A percentile compares a stretch with the other conserved stretches of the same genome.
Evolutionary conservation across 2,329 filamentous ascomycete species (phyloP).

Genomic region (Cordyceps pruinosa): DNA sequence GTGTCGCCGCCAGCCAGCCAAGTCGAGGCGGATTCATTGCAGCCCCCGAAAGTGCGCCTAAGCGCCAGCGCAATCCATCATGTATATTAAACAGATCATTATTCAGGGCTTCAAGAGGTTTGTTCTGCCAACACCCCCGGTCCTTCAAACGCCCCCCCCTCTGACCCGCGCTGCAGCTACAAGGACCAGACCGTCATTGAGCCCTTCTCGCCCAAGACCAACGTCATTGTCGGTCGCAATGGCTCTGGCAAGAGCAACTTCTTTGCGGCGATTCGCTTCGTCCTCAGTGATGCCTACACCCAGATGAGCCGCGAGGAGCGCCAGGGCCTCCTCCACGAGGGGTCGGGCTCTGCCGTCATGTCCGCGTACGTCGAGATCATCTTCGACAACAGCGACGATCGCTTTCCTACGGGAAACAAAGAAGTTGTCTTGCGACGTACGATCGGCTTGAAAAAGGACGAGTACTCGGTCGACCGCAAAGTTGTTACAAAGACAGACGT

Average conservation of each 20-base stretch:
- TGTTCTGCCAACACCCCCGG: conserved; percentile 18
- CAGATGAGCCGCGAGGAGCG: conserved; percentile 94
- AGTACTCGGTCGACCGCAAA: conserved; percentile 96
- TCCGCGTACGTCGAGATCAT: conserved; percentile 99
- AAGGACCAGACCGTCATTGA: conserved; percentile 99
- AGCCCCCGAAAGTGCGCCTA: conserved; percentile 28
- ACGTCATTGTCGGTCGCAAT: conserved; percentile 98
- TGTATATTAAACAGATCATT: conserved; percentile 99
- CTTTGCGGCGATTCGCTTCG: conserved; percentile 97
- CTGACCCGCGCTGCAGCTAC: conserved; percentile 57
- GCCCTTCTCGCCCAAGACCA: conserved; percentile 93
- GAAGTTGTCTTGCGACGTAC: conserved; percentile 88
- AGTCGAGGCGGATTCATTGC: conserved; percentile 2
- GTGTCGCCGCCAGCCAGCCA: conserved; percentile 7
- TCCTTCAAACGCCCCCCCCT: conserved; percentile 14
- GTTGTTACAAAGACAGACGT: conserved; percentile 93
- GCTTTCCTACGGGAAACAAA: conserved; percentile 86
- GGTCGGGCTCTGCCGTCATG: conserved; percentile 95
- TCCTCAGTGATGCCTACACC: conserved; percentile 94
- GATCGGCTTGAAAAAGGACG: conserved; percentile 96
- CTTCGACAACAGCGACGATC: conserved; percentile 94
- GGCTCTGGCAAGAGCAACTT: conserved; percentile 99
- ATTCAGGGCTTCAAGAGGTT: conserved; percentile 99
- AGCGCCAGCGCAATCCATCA: conserved; percentile 41
- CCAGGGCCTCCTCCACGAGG: conserved; percentile 93